These are phyloP conservation scores for Geosiphon pyriformis DNA, from an alignment of 192 early-diverging fungal genomes.

Conservation along the genomic window DNA sequence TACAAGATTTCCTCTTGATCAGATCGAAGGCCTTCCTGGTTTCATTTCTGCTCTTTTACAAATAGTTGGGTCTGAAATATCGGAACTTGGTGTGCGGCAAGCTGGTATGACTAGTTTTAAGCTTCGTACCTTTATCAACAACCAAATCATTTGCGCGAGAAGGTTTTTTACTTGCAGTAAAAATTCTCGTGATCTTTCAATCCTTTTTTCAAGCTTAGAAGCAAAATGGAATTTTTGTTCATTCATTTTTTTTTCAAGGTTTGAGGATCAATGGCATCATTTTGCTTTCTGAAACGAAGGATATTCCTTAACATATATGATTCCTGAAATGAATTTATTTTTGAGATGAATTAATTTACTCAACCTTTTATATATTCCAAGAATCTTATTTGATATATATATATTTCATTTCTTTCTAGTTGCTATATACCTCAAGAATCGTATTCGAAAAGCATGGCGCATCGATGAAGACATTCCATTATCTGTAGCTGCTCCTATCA, in stretches of 20 bases:
- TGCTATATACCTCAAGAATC: conserved; percentile 90
- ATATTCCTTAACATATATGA: no score
- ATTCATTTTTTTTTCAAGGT: no score
- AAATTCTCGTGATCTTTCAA: no score
- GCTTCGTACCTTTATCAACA: no score
- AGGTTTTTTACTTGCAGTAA: no score
- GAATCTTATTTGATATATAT: conserved; percentile 16
- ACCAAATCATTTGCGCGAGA: no score
- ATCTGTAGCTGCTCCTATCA: not conserved
- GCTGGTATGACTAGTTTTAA: conserved; percentile 54
- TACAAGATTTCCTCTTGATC: not conserved
- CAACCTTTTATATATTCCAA: not conserved
- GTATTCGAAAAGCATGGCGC: conserved; percentile 67
- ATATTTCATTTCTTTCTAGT: no score
- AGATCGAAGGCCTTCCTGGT: not conserved
- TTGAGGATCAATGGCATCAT: no score
- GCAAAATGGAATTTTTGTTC: no score
- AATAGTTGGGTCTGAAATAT: conserved; percentile 51
- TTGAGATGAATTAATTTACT: conserved; percentile 33
- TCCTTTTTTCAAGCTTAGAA: no score
- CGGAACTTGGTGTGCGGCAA: conserved; percentile 49
- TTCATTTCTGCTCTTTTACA: conserved; percentile 33
- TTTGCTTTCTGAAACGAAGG: no score
- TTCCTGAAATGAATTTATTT: no score
- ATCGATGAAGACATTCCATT: conserved; percentile 26